Conservation (phyloP, 2,329 filamentous ascomycete genomes). For the Curvularia sp. region DNA sequence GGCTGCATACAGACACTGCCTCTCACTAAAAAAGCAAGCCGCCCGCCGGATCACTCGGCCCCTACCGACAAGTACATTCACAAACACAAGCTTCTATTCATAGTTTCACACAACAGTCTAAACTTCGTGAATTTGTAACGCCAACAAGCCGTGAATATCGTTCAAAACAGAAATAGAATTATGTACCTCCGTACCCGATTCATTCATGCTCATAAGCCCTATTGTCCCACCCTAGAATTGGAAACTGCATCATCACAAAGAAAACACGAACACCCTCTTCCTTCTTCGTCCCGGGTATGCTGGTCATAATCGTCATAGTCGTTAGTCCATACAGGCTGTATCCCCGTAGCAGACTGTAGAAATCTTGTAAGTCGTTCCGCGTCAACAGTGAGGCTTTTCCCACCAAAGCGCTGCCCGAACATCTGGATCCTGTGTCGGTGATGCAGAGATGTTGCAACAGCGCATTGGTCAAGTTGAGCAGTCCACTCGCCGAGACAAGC, state of each 20-base stretch:
- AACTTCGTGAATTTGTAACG: constrained; percentile 2
- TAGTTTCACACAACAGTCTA: not conserved
- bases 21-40: constrained; percentile 2
- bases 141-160: constrained; percentile 12
- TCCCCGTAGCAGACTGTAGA: constrained; percentile 31
- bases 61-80: not conserved
- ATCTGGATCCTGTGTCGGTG: not conserved
- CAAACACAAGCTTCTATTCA: not conserved
- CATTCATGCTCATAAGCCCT: constrained; percentile 8
- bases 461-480: constrained; percentile 16
- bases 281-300: constrained; percentile 43
- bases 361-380: constrained; percentile 39
- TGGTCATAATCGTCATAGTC: constrained; percentile 48
- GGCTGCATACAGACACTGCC: constrained; percentile 9
- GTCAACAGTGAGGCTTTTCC: constrained; percentile 43
- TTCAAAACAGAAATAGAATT: constrained; percentile 14
- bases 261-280: constrained; percentile 29
- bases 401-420: constrained; percentile 19
- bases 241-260: constrained; percentile 16
- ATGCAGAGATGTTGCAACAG: constrained; percentile 17
- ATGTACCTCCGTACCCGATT: constrained; percentile 13
- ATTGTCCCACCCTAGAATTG: constrained; percentile 1
- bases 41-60: not conserved
- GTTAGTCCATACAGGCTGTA: constrained; percentile 39
- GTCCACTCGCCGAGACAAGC: constrained; percentile 27